Evolutionary conservation across 768 basidiomycete species (phyloP).

Genomic region (Kwoniella sp.): DNA sequence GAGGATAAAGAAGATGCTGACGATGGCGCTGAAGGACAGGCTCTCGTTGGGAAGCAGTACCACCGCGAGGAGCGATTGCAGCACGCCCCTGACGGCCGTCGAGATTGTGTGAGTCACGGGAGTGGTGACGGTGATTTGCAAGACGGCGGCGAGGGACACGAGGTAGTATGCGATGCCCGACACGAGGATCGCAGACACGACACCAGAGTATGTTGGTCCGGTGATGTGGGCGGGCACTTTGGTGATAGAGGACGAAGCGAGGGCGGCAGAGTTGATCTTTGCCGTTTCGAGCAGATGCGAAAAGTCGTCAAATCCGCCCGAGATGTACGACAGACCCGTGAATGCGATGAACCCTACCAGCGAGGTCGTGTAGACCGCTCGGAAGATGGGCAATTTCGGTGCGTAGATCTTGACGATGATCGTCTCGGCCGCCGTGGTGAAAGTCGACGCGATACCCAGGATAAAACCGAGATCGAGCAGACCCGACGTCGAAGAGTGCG

Average conservation of each 20-base stretch:
- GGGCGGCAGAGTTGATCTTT: not conserved
- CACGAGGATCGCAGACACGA: slow-evolving; percentile 2
- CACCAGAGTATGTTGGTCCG: not conserved
- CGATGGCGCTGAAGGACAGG: not conserved
- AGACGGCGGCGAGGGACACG: slow-evolving; percentile 86
- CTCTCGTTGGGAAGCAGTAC: slow-evolving; percentile 9
- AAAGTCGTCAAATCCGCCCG: slow-evolving; percentile 7
- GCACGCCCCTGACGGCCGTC: slow-evolving; percentile 22
- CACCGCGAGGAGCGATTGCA: slow-evolving; percentile 8
- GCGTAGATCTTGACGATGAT: slow-evolving; percentile 18
- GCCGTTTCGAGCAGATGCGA: not conserved
- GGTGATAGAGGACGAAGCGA: not conserved
- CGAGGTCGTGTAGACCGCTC: slow-evolving; percentile 13
- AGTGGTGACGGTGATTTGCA: slow-evolving; percentile 93
- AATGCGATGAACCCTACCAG: slow-evolving; percentile 11
- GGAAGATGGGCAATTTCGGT: slow-evolving; percentile 9
- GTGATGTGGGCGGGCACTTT: not conserved
- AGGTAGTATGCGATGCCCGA: slow-evolving; percentile 61
- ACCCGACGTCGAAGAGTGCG: not conserved
- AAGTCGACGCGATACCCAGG: slow-evolving; percentile 11
- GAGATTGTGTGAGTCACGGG: slow-evolving; percentile 83
- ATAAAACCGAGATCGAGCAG: slow-evolving; percentile 6
- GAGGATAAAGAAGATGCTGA: slow-evolving; percentile 14
- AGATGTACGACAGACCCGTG: slow-evolving; percentile 2
- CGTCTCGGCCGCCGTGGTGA: slow-evolving; percentile 13